A percentile compares a stretch with the other conserved stretches of the same genome.
phyloP scores from a whole-genome alignment of 805 yeast genomes.

The Saccharomycopsis olivae region DNA sequence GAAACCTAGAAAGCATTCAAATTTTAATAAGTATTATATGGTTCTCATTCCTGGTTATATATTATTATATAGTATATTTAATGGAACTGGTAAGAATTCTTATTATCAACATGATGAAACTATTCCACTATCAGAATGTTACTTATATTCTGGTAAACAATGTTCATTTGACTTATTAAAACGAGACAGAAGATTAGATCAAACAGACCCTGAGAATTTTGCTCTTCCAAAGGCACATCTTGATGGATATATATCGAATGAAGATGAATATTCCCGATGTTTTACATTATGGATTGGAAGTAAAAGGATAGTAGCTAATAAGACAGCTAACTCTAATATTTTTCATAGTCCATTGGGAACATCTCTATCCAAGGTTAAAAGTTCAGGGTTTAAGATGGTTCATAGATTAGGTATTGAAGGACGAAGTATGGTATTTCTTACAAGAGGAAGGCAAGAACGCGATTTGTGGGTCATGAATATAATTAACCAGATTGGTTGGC shows the following conservation, averaged over 20 bases:
- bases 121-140: slow-evolving; percentile 56
- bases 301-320: slow-evolving; percentile 34
- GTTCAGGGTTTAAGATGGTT: slow-evolving; percentile 2
- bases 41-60: slow-evolving; percentile 64
- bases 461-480: slow-evolving; percentile 61
- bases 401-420: slow-evolving; percentile 59
- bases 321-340: no score
- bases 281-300: slow-evolving; percentile 80
- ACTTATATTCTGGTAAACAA: slow-evolving; percentile 61
- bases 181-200: slow-evolving; percentile 35
- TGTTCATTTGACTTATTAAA: slow-evolving; percentile 47
- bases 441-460: slow-evolving; percentile 71
- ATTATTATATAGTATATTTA: slow-evolving; percentile 41
- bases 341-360: no score
- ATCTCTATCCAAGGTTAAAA: slow-evolving; percentile 3
- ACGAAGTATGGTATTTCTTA: slow-evolving; percentile 59
- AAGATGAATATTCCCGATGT: slow-evolving; percentile 63
- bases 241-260: slow-evolving; percentile 81
- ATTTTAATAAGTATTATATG: slow-evolving; percentile 51
- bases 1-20: slow-evolving; percentile 58
- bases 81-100: slow-evolving; percentile 30
- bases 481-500: slow-evolving; percentile 15
- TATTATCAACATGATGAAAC: slow-evolving; percentile 44
- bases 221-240: slow-evolving; percentile 61
- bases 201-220: slow-evolving; percentile 41